Conservation (phyloP, 2,329 filamentous ascomycete genomes). For the Alternaria sp. region DNA sequence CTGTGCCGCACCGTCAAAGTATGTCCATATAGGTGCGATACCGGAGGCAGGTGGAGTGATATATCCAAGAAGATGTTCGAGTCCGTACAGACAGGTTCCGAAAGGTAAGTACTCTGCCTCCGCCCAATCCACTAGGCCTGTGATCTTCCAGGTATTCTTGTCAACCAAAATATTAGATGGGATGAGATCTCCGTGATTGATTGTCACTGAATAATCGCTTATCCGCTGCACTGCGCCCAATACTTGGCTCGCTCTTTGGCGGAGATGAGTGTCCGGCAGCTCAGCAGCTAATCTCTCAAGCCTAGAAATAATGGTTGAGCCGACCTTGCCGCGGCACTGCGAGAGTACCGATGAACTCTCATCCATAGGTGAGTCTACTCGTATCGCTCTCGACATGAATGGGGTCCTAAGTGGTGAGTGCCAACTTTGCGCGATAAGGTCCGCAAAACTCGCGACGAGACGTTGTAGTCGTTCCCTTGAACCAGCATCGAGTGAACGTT, state of each 20-base stretch:
- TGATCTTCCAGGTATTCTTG: slow-evolving; percentile 54
- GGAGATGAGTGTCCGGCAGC: slow-evolving; percentile 35
- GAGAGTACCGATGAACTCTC: slow-evolving; percentile 18
- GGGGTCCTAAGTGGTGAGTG: neutral
- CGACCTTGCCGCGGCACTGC: slow-evolving; percentile 40
- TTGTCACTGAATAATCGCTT: slow-evolving; percentile 59
- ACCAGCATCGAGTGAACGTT: neutral
- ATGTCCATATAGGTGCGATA: slow-evolving; percentile 37
- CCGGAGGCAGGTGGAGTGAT: slow-evolving; percentile 32
- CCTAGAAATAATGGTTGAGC: slow-evolving; percentile 34
- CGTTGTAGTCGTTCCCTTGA: slow-evolving; percentile 23
- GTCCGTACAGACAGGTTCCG: slow-evolving; percentile 66
- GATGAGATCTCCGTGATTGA: slow-evolving; percentile 69
- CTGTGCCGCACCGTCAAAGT: slow-evolving; percentile 54
- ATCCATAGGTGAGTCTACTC: slow-evolving; percentile 32
- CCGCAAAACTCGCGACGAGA: slow-evolving; percentile 41
- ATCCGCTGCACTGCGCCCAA: slow-evolving; percentile 55
- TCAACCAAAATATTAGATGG: slow-evolving; percentile 66
- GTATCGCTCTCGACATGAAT: slow-evolving; percentile 2
- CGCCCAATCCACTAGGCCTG: slow-evolving; percentile 70
- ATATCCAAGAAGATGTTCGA: slow-evolving; percentile 67
- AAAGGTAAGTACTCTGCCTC: slow-evolving; percentile 69
- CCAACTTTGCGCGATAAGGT: slow-evolving; percentile 39
- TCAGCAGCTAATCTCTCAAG: slow-evolving; percentile 33
- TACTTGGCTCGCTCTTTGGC: slow-evolving; percentile 24